Conservation (phyloP, 345 rosid genomes). For the Gossypium raimondii region DNA sequence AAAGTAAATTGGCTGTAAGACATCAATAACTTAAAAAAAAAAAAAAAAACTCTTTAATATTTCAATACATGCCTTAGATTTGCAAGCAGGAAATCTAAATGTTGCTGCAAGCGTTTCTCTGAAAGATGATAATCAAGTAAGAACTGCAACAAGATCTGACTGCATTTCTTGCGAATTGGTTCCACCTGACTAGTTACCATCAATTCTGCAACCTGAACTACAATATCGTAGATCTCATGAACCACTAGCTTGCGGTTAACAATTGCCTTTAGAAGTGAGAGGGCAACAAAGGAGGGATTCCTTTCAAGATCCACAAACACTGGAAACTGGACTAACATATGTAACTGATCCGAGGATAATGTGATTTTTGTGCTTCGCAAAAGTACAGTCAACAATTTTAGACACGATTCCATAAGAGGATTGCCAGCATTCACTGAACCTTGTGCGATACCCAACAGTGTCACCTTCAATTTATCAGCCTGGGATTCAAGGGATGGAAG, state of each 20-base stretch:
- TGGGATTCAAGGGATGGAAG: constrained; percentile 68
- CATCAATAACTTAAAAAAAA: background rate
- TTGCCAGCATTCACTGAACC: constrained; percentile 49
- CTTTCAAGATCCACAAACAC: constrained; percentile 79
- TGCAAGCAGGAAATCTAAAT: constrained; percentile 55
- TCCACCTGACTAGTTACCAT: constrained; percentile 83
- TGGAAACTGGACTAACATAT: constrained; percentile 66
- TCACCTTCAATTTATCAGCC: constrained; percentile 70
- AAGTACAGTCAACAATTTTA: constrained; percentile 73
- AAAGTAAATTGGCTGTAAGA: background rate
- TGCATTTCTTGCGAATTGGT: constrained; percentile 66
- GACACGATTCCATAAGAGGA: constrained; percentile 70
- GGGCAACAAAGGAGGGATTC: constrained; percentile 58
- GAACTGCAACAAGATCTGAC: constrained; percentile 70
- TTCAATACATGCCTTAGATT: constrained; percentile 58
- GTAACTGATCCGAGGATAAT: constrained; percentile 70
- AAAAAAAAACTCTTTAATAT: constrained; percentile 11
- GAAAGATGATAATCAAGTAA: constrained; percentile 67
- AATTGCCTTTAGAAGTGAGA: constrained; percentile 73
- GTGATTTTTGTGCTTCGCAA: constrained; percentile 49
- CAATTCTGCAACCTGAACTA: constrained; percentile 56
- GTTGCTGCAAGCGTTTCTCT: constrained; percentile 55
- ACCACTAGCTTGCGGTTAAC: constrained; percentile 72
- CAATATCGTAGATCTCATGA: constrained; percentile 80
- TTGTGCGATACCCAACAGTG: constrained; percentile 66